Evolutionary conservation across 1,139 yeast genomes (phyloP), one percentile per base, ranked within the genome.

Genomic region (Zhuliangozyma parablackwelliae): DNA sequence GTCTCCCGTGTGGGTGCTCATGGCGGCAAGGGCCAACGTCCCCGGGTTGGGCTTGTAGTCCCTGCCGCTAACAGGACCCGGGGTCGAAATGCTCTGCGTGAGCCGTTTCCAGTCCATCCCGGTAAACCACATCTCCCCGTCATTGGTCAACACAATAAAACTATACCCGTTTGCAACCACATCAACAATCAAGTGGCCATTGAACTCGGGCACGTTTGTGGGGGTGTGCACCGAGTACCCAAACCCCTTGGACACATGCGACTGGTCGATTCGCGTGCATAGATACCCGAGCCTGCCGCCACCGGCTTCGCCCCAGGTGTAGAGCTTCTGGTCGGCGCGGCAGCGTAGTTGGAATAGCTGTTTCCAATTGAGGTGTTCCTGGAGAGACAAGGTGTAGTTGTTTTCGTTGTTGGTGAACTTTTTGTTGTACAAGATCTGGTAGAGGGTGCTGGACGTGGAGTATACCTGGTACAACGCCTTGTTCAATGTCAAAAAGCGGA

Each of bases 151-250:
- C 1, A 84, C 59, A 32, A 80, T 77, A 48, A 82, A 79, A n/a
- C 82, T 72, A 50, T 69, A 82, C 1, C 94, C 94, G 28, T 83
- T 83, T 6, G 83, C 80, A 12, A 75, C 65, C 2, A 83, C 61
- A 49, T 80, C 86, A 5, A 74, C 63, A 7, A 81, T 58, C 1
- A 72, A 54, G 21, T 59, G 54, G 12, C 63, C 59, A 28, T 69
- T 51, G 50, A 63, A 51, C 36, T 59, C 55, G 2, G 49, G 34
- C 11, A 72, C 51, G 33, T 57, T 53, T 0, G 71, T 63, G 1
- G 83, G 81, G 3, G 58, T 57, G 40, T 61, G 64, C 1, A 77
- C 69, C 4, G 69, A 68, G 35, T 52, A 49, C 31, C 56, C 55
- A 31, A 60, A 54, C 8, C 46, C 40, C 7, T 56, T 49, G 5